A percentile compares a stretch with the other conserved stretches of the same genome.
Conservation (phyloP, 768 basidiomycete genomes). For the Pisolithus orientalis region DNA sequence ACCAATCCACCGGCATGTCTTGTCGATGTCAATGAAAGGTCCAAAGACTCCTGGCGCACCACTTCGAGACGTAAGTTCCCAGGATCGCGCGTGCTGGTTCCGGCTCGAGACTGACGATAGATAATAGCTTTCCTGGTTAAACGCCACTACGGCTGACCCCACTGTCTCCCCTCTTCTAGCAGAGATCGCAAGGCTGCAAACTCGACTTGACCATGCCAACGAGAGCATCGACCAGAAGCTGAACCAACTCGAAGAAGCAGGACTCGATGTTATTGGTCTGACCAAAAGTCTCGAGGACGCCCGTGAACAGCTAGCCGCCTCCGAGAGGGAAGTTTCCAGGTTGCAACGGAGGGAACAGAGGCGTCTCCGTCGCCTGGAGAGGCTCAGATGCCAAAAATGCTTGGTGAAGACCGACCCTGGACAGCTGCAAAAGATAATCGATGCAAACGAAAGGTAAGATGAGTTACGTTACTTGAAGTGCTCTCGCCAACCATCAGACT, state of each 20-base stretch:
- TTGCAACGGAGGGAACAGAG: slow-evolving; percentile 65
- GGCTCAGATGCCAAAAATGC: slow-evolving; percentile 65
- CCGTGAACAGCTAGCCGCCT: slow-evolving; percentile 41
- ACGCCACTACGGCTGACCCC: slow-evolving; percentile 51
- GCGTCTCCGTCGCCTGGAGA: slow-evolving; percentile 51
- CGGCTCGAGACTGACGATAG: slow-evolving; percentile 6
- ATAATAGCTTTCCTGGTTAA: slow-evolving; percentile 65
- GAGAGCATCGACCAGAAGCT: slow-evolving; percentile 85
- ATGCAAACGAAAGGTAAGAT: slow-evolving; percentile 58
- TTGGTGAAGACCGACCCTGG: slow-evolving; percentile 53
- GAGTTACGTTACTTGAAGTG: not conserved
- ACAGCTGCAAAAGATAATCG: slow-evolving; percentile 31
- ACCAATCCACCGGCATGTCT: slow-evolving; percentile 68
- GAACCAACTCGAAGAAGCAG: slow-evolving; percentile 77
- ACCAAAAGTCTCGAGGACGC: slow-evolving; percentile 71
- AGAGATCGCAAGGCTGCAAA: slow-evolving; percentile 69
- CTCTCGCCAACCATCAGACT: slow-evolving; percentile 6
- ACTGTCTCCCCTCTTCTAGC: slow-evolving; percentile 56
- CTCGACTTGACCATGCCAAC: slow-evolving; percentile 73
- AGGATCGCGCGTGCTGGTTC: not conserved
- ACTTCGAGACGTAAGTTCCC: slow-evolving; percentile 58
- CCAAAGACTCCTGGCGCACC: slow-evolving; percentile 79
- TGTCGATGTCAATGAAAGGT: slow-evolving; percentile 60
- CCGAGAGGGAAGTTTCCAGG: slow-evolving; percentile 68
- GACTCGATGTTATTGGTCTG: slow-evolving; percentile 65